Percentiles rank a stretch among this genome's conserved stretches.
Conservation (phyloP, 306 rosid species). For the Carpinus viminea region DNA sequence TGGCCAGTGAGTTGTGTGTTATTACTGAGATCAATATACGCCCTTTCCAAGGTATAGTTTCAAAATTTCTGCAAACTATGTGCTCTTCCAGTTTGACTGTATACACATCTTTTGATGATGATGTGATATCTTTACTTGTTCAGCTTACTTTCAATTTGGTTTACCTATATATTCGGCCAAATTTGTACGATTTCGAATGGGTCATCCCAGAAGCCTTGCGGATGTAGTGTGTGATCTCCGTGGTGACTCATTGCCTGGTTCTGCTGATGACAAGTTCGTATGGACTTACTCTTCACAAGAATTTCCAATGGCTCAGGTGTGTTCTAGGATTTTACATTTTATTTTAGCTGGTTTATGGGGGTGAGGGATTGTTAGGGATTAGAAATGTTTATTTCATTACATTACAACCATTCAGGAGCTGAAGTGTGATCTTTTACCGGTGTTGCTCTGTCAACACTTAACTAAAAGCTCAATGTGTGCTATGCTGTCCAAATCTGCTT, state of each 20-base stretch:
- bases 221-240: slow-evolving; percentile 14
- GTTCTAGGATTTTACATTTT: neutral
- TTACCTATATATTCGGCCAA: slow-evolving; percentile 77
- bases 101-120: slow-evolving; percentile 21
- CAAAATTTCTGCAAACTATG: slow-evolving; percentile 22
- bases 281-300: slow-evolving; percentile 89
- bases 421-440: neutral
- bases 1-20: slow-evolving; percentile 66
- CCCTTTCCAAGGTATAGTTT: slow-evolving; percentile 75
- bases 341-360: neutral
- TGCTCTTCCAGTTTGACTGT: slow-evolving; percentile 7
- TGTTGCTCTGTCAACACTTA: neutral
- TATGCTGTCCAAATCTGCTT: neutral
- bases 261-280: slow-evolving; percentile 42
- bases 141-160: slow-evolving; percentile 74
- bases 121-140: slow-evolving; percentile 18
- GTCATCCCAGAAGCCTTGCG: slow-evolving; percentile 45
- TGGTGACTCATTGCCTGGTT: slow-evolving; percentile 16
- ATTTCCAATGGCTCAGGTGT: slow-evolving; percentile 81
- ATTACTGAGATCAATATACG: slow-evolving; percentile 59
- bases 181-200: slow-evolving; percentile 75
- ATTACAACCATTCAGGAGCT: neutral
- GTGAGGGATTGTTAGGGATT: neutral
- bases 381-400: neutral
- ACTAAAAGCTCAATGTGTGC: neutral